phyloP scores from a whole-genome alignment of 345 rosid genomes.

The Orychophragmus violaceus region DNA sequence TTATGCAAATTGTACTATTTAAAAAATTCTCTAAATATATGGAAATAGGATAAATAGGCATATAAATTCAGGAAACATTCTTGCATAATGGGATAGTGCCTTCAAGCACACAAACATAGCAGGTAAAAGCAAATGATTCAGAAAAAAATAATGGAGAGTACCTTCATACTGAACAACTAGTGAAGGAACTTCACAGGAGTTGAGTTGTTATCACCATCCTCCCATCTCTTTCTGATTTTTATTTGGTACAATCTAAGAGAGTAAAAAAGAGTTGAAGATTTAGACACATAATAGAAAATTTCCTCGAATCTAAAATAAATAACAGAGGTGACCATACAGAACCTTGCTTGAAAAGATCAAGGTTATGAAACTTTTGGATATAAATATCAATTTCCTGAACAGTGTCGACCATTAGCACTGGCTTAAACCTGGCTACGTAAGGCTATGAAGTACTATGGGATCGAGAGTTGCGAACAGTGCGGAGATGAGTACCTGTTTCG shows the following conservation, averaged over 20 bases:
- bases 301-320: too few relatives aligned
- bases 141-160: slow-evolving; percentile 26
- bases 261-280: background rate
- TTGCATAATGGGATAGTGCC: background rate
- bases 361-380: too few relatives aligned
- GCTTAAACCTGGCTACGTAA: too few relatives aligned
- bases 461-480: too few relatives aligned
- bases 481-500: too few relatives aligned
- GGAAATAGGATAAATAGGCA: background rate
- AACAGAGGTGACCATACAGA: too few relatives aligned
- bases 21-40: background rate
- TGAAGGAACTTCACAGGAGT: slow-evolving; percentile 57
- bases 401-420: too few relatives aligned
- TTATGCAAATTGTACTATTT: background rate
- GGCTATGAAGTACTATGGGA: too few relatives aligned
- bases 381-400: too few relatives aligned
- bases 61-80: background rate
- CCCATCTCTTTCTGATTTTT: slow-evolving; percentile 81
- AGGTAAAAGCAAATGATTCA: background rate
- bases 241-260: slow-evolving; percentile 81
- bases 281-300: background rate
- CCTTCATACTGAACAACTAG: slow-evolving; percentile 94
- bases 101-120: background rate
- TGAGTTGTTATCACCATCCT: slow-evolving; percentile 43
- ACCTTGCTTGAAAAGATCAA: too few relatives aligned